Evolutionary conservation across 2,329 filamentous ascomycete species (phyloP), one percentile per base, ranked within the genome.

Genomic region (Penicillium italicum): DNA sequence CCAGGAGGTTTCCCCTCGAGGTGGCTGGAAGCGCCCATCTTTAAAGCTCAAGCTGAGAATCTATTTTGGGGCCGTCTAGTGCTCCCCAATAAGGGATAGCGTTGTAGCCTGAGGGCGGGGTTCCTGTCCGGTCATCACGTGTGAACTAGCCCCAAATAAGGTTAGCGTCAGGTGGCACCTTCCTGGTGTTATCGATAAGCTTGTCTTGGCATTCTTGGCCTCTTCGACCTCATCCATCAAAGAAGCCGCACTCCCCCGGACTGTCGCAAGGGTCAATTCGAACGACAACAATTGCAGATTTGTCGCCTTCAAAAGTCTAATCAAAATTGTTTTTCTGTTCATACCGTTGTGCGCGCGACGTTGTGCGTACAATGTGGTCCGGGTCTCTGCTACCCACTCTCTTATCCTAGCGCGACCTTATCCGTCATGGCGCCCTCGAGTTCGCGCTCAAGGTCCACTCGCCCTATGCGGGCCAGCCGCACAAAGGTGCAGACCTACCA

Each of bases 401-500:
- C 37, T 54, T 54, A 57, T 49, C 38, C 50, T 57, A 57, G 55
- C 55, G 55, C 38, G 44, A 40, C 28, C 44, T 49, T 48, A 55
- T 53, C 47, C 53, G 48, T 41, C 43, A 75, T 75, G 72, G 66
- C 71, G 55, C 62, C 67, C 22, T 63, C 64, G 26, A 51, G 64
- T 38, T 57, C 62, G 31, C 59, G 58, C 33, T 45, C 62, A 5
- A 62, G 57, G 36, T 63, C 62, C 48, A 66, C 70, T 48, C 69
- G 71, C 12, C 73, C 73, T 18, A 53, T 73, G 37, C 72, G 74
- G 30, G 66, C 67, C 28, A 72, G 61, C 59, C 72, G 73, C 53
- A 70, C 64, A 9, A 66, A 64, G 49, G 69, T 76, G 28, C 58
- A 67, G 40, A 70, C 72, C 28, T 76, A 76, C 50, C 66, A 72